Percentiles rank a stretch among this genome's conserved stretches.
These are phyloP conservation scores for Barnettozyma hawaiiensis DNA, from an alignment of 1,139 yeast genomes.

Conservation along the genomic window DNA sequence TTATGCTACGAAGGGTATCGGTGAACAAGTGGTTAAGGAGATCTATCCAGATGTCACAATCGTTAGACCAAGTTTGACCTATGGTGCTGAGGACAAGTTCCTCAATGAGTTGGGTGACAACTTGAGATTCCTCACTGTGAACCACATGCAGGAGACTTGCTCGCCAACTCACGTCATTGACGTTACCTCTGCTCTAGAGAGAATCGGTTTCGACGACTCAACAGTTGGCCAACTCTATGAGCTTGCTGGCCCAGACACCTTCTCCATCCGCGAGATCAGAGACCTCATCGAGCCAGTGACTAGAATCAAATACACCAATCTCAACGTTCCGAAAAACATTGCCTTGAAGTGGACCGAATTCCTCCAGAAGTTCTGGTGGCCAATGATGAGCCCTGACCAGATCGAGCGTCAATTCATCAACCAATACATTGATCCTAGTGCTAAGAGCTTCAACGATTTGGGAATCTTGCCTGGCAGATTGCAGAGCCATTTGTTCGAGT, in stretches of 20 bases:
- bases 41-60: conserved; percentile 72
- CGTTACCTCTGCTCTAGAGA: conserved; percentile 75
- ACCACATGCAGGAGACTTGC: conserved; percentile 56
- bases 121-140: conserved; percentile 56
- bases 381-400: conserved; percentile 66
- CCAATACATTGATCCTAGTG: conserved; percentile 57
- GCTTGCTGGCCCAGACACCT: conserved; percentile 66
- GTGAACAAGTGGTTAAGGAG: conserved; percentile 66
- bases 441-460: conserved; percentile 64
- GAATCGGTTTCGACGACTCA: conserved; percentile 75
- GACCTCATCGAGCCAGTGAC: conserved; percentile 63
- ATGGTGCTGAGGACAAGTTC: conserved; percentile 69
- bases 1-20: conserved; percentile 76
- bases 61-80: conserved; percentile 82
- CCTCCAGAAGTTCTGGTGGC: conserved; percentile 63
- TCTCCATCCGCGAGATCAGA: conserved; percentile 60
- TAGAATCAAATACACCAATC: conserved; percentile 35
- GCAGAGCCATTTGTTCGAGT: conserved; percentile 63
- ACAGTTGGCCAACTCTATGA: conserved; percentile 76
- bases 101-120: conserved; percentile 53
- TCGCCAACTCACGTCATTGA: conserved; percentile 76
- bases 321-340: conserved; percentile 51
- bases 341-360: conserved; percentile 41
- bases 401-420: conserved; percentile 69
- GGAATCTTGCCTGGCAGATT: conserved; percentile 67